Conservation (phyloP, 140 eudicot genomes). For the Senecio squalidus region DNA sequence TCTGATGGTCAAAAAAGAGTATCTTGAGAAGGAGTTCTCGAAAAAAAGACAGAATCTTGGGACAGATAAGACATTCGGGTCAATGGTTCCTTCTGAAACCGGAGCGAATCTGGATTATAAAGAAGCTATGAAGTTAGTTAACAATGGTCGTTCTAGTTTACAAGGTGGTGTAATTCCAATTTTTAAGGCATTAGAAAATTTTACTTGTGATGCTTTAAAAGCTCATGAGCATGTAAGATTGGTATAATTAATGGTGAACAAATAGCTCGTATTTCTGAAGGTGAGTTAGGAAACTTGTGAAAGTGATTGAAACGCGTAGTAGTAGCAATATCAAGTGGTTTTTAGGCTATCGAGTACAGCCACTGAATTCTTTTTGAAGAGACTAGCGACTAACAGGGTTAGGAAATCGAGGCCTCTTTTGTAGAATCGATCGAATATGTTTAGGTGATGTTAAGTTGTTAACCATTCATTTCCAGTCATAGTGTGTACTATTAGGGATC, state of each 20-base stretch:
- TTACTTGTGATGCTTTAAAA: constrained; percentile 67
- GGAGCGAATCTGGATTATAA: constrained; percentile 65
- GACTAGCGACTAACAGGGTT: background rate
- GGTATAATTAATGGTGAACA: constrained; percentile 7
- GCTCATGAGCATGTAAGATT: constrained; percentile 81
- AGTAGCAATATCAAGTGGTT: constrained; percentile 1
- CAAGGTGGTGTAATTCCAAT: constrained; percentile 92
- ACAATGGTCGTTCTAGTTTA: constrained; percentile 73
- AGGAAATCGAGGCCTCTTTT: background rate
- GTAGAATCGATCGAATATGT: constrained; percentile 15
- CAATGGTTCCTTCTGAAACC: constrained; percentile 65
- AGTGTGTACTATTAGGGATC: background rate
- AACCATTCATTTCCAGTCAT: background rate
- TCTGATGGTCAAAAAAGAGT: constrained; percentile 68
- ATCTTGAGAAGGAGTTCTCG: constrained; percentile 52
- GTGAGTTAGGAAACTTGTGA: constrained; percentile 10
- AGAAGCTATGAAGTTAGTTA: constrained; percentile 68
- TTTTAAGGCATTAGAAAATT: constrained; percentile 80
- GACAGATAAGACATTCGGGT: constrained; percentile 39
- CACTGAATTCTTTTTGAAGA: background rate
- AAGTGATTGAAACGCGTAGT: constrained; percentile 5
- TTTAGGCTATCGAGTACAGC: background rate
- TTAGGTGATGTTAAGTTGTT: constrained; percentile 16
- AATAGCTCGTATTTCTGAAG: background rate
- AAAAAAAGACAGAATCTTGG: constrained; percentile 35